Conservation (phyloP, 805 yeast species). For the Millerago galiae region DNA sequence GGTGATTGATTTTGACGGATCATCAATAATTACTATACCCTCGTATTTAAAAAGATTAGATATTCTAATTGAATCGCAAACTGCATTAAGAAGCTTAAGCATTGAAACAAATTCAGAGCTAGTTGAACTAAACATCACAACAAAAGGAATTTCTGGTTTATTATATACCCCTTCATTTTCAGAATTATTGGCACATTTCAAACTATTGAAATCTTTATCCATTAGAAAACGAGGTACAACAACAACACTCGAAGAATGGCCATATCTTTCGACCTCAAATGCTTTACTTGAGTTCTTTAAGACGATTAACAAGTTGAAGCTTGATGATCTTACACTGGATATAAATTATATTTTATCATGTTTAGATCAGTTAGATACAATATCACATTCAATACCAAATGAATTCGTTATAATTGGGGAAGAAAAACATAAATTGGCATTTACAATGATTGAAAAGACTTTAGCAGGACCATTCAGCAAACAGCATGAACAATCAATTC, state of each 20-base stretch:
- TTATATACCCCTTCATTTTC: not conserved
- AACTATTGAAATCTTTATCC: not conserved
- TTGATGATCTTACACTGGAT: not conserved
- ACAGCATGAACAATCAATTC: not conserved
- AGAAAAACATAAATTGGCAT: not conserved
- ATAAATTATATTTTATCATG: not conserved
- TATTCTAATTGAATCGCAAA: not conserved
- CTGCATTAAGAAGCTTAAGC: not conserved
- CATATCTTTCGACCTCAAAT: not conserved
- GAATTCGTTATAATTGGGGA: not conserved
- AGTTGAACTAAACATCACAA: not conserved
- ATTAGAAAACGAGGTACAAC: not conserved
- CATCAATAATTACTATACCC: not conserved
- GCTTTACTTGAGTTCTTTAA: not conserved
- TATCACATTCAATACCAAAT: not conserved
- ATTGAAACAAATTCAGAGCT: not conserved
- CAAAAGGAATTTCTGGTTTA: not conserved
- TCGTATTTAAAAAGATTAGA: not conserved
- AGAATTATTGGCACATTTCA: not conserved
- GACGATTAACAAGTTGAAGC: not conserved
- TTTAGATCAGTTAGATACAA: not conserved
- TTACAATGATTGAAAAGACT: slow-evolving; percentile 13
- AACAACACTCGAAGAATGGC: not conserved
- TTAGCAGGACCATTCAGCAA: slow-evolving; percentile 12
- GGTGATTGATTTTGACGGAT: slow-evolving; percentile 4